A percentile compares a stretch with the other conserved stretches of the same genome.
Evolutionary conservation across 2,329 filamentous ascomycete genomes (phyloP).

Genomic region (Verticillium tricorpus): DNA sequence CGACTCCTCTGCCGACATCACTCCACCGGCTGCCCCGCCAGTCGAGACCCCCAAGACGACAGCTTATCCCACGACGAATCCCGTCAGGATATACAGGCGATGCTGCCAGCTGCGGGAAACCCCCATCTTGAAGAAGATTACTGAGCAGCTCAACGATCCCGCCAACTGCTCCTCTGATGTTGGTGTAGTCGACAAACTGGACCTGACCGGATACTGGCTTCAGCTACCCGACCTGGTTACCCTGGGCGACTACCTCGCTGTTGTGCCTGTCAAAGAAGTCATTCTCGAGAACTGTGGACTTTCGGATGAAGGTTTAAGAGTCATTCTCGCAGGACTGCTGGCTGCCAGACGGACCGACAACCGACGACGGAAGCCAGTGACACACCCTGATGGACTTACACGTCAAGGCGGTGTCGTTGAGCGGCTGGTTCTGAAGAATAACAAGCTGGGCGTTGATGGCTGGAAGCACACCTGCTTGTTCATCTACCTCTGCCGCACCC

Average conservation of each 20-base stretch:
- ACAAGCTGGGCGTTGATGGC: constrained; percentile 80
- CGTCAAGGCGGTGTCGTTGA: constrained; percentile 72
- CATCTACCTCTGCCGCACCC: constrained; percentile 79
- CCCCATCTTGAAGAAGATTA: constrained; percentile 85
- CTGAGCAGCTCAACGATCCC: constrained; percentile 74
- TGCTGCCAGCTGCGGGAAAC: constrained; percentile 94
- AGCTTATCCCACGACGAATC: constrained; percentile 72
- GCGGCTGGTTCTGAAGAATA: constrained; percentile 84
- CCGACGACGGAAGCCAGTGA: constrained; percentile 40
- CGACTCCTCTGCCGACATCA: constrained; percentile 43
- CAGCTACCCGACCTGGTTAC: constrained; percentile 80
- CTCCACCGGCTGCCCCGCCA: constrained; percentile 31
- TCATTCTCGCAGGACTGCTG: constrained; percentile 80
- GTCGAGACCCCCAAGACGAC: constrained; percentile 53
- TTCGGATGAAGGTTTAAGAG: constrained; percentile 79
- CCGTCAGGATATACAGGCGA: constrained; percentile 84
- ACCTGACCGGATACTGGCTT: constrained; percentile 80
- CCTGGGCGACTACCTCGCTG: constrained; percentile 86
- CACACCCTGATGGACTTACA: constrained; percentile 30
- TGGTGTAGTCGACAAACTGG: constrained; percentile 76
- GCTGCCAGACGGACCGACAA: constrained; percentile 67
- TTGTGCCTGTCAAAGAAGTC: constrained; percentile 85
- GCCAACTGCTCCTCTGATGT: constrained; percentile 61
- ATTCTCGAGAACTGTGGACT: constrained; percentile 84
- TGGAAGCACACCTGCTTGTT: constrained; percentile 92